Percentiles rank a stretch among this genome's conserved stretches.
Conservation (phyloP, 306 rosid species). For the Rosa lucieae region DNA sequence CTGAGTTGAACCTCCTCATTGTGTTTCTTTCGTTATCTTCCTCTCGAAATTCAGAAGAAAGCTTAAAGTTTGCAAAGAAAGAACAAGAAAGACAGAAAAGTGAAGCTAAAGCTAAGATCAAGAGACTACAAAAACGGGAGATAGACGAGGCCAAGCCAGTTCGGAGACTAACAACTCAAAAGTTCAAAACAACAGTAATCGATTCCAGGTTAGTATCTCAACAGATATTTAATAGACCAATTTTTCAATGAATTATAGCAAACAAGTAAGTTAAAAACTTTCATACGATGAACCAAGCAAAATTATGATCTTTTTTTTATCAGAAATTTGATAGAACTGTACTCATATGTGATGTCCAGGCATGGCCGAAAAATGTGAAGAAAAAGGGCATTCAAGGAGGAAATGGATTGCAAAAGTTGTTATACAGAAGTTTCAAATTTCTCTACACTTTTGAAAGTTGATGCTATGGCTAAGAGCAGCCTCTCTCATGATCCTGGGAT, state of each 20-base stretch:
- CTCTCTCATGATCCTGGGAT: too few species aligned
- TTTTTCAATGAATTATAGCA: background rate
- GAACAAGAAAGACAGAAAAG: background rate
- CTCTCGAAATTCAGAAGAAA: conserved; percentile 31
- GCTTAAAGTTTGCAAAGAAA: conserved; percentile 4
- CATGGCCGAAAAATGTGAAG: conserved; percentile 43
- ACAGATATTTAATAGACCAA: background rate
- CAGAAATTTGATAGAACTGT: conserved; percentile 1
- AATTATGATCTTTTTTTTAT: background rate
- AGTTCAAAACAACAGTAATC: conserved; percentile 24
- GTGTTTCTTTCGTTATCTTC: conserved; percentile 44
- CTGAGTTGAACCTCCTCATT: conserved; percentile 47
- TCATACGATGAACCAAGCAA: background rate
- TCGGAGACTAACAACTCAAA: conserved; percentile 13
- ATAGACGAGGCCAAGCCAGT: conserved; percentile 33
- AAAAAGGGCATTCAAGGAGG: background rate
- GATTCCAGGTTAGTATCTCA: conserved; percentile 41
- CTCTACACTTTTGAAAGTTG: background rate
- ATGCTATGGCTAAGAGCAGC: too few species aligned
- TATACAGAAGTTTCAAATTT: background rate
- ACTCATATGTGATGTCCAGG: conserved; percentile 27
- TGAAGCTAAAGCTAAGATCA: conserved; percentile 15
- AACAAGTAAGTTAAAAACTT: background rate
- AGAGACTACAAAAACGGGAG: conserved; percentile 11
- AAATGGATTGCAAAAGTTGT: background rate